These are phyloP conservation scores for Hortiboletus flavorubellus DNA, from an alignment of 768 basidiomycete genomes.

Conservation along the genomic window DNA sequence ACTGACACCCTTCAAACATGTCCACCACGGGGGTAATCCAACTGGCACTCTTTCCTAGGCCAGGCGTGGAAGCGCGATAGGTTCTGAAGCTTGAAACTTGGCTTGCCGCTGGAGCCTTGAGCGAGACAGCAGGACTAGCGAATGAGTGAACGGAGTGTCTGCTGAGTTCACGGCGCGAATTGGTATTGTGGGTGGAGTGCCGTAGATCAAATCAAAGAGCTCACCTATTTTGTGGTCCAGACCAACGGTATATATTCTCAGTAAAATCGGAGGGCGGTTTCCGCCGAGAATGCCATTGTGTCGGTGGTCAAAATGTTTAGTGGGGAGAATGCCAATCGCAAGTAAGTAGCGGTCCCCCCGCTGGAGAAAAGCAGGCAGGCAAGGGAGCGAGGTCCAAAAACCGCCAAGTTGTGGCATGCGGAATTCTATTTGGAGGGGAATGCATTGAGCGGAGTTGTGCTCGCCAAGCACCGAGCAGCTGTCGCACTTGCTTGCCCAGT, in stretches of 20 bases:
- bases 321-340: not conserved
- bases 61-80: not conserved
- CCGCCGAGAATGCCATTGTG: not conserved
- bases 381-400: too few relatives aligned
- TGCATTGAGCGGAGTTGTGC: conserved; percentile 20
- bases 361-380: too few relatives aligned
- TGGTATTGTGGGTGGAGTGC: not conserved
- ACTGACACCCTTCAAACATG: not conserved
- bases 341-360: too few relatives aligned
- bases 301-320: not conserved
- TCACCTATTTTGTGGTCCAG: not conserved
- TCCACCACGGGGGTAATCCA: not conserved
- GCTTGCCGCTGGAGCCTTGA: not conserved
- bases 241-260: not conserved
- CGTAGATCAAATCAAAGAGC: not conserved
- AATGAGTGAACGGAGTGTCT: not conserved
- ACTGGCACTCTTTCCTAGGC: not conserved
- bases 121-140: not conserved
- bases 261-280: not conserved
- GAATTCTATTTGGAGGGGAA: conserved; percentile 7
- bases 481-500: too few relatives aligned
- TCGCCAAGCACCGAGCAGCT: conserved; percentile 1
- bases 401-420: conserved; percentile 10
- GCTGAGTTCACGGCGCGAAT: not conserved
- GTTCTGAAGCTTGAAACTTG: not conserved